Evolutionary conservation across 495 filamentous ascomycete species (phyloP).

Genomic region (Hypoxylon lienhwacheense): DNA sequence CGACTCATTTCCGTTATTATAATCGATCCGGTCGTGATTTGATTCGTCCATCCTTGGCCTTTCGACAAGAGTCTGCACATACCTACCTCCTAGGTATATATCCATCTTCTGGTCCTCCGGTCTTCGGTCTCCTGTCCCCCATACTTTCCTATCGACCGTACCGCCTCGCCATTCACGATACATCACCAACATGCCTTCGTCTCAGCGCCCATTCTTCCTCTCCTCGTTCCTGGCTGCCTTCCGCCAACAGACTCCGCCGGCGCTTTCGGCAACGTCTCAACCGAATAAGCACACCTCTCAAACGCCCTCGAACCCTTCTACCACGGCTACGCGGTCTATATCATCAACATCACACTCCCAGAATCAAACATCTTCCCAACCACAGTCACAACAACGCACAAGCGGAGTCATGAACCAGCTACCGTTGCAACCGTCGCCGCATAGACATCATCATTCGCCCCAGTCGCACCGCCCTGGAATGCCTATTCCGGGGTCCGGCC

Average conservation of each 20-base stretch:
- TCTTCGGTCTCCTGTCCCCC: background rate
- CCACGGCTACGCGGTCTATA: constrained; percentile 46
- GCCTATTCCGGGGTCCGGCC: constrained; percentile 44
- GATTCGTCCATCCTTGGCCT: no score
- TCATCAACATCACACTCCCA: constrained; percentile 44
- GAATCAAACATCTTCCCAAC: constrained; percentile 36
- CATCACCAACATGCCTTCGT: constrained; percentile 57
- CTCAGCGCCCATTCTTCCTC: constrained; percentile 79
- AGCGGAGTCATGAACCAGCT: constrained; percentile 46
- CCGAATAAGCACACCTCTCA: constrained; percentile 48
- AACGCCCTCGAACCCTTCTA: constrained; percentile 25
- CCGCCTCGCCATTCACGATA: background rate
- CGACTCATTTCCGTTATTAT: no score
- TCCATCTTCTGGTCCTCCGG: background rate
- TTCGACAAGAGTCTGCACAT: no score
- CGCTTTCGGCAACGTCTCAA: constrained; percentile 43
- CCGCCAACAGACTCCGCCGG: constrained; percentile 52
- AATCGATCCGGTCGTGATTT: no score
- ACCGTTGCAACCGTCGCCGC: constrained; percentile 49
- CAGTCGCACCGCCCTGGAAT: constrained; percentile 37
- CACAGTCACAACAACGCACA: constrained; percentile 43
- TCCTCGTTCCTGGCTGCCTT: constrained; percentile 86
- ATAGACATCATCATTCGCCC: constrained; percentile 25
- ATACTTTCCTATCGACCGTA: background rate
- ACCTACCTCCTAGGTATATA: no score